Conservation (phyloP, 2,329 filamentous ascomycete genomes). For the Paradendryphiella salina region DNA sequence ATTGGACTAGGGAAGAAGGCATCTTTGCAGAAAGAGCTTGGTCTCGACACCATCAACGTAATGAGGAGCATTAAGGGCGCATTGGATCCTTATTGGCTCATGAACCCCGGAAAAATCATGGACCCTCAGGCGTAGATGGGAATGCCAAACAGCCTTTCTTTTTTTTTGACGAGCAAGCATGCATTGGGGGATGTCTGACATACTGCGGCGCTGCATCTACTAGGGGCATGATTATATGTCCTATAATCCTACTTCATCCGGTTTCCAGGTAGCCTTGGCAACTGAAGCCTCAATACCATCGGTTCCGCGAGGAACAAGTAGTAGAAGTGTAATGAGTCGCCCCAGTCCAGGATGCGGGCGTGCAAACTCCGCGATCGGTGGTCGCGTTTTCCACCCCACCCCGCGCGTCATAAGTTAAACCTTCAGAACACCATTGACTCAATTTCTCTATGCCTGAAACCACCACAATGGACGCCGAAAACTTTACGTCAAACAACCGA, state of each 20-base stretch:
- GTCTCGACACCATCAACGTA: constrained; percentile 75
- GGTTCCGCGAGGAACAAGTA: background rate
- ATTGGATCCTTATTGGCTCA: constrained; percentile 81
- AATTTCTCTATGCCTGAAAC: constrained; percentile 19
- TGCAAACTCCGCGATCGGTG: constrained; percentile 32
- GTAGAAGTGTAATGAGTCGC: background rate
- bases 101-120: constrained; percentile 93
- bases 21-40: constrained; percentile 76
- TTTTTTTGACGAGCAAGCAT: constrained; percentile 1
- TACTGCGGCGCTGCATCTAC: constrained; percentile 15
- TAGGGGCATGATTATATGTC: constrained; percentile 5
- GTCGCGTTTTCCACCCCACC: constrained; percentile 29
- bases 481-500: constrained; percentile 46
- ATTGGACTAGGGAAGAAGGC: constrained; percentile 86
- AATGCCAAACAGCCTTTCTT: background rate
- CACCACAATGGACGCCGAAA: constrained; percentile 50
- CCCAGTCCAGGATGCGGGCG: background rate
- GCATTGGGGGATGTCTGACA: constrained; percentile 31
- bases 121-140: constrained; percentile 52
- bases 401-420: constrained; percentile 29
- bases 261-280: too few species aligned
- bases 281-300: too few species aligned
- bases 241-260: background rate
- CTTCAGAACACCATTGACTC: constrained; percentile 30
- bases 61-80: constrained; percentile 85